These are phyloP conservation scores for Scolecobasidium constrictum DNA, from an alignment of 2,329 filamentous ascomycete species.

Conservation along the genomic window DNA sequence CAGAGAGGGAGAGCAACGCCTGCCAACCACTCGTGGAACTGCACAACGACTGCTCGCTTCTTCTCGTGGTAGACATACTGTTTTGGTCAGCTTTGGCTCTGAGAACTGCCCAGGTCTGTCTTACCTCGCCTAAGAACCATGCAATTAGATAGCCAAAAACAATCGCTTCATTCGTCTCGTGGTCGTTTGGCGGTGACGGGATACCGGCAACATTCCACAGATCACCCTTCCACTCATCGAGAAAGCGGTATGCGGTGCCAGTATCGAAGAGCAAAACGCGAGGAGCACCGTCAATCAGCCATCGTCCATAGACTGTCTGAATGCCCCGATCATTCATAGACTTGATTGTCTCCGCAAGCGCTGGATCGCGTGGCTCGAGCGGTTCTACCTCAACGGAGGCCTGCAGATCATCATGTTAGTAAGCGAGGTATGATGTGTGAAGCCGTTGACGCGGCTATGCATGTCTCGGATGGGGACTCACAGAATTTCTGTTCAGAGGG, in stretches of 20 bases:
- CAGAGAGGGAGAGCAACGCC: slow-evolving; percentile 85
- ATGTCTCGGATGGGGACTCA: too few relatives aligned
- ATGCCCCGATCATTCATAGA: slow-evolving; percentile 91
- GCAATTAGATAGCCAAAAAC: slow-evolving; percentile 95
- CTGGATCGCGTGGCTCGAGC: slow-evolving; percentile 71
- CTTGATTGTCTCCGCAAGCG: slow-evolving; percentile 71
- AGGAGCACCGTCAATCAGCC: slow-evolving; percentile 94
- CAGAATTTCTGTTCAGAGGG: slow-evolving; percentile 82
- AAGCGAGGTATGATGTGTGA: neutral
- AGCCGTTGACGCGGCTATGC: neutral
- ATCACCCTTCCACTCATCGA: slow-evolving; percentile 96
- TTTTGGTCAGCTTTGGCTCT: neutral
- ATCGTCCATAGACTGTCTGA: slow-evolving; percentile 82
- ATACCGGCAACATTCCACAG: slow-evolving; percentile 89
- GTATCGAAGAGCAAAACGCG: slow-evolving; percentile 92
- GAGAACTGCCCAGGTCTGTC: slow-evolving; percentile 15
- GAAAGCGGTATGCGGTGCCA: slow-evolving; percentile 77
- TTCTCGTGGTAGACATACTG: slow-evolving; percentile 93
- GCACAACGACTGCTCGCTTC: slow-evolving; percentile 83
- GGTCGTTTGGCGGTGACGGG: slow-evolving; percentile 81
- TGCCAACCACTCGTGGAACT: slow-evolving; percentile 98
- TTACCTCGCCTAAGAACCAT: slow-evolving; percentile 95
- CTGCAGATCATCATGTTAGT: slow-evolving; percentile 32
- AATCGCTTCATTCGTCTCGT: slow-evolving; percentile 94
- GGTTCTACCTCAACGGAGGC: slow-evolving; percentile 97